A percentile compares a stretch with the other conserved stretches of the same genome.
phyloP scores from a whole-genome alignment of 345 rosid genomes.

The Lepidium aucheri region DNA sequence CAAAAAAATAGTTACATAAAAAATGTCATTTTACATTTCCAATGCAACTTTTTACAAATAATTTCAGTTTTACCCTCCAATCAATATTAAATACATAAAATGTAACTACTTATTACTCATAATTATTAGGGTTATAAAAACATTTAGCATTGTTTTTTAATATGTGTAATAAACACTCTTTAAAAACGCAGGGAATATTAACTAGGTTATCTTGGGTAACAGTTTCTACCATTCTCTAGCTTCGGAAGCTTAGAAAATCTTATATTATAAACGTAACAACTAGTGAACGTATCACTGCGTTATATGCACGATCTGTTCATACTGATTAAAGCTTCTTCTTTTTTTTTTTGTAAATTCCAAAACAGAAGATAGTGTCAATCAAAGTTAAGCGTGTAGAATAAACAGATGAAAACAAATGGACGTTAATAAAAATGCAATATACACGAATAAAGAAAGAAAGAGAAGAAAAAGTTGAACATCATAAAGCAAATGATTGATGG shows the following conservation, averaged over 20 bases:
- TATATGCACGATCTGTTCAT: neutral
- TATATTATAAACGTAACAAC: neutral
- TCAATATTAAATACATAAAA: no score
- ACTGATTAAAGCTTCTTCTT: neutral
- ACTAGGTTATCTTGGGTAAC: neutral
- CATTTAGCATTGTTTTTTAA: no score
- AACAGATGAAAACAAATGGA: neutral
- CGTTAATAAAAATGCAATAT: neutral
- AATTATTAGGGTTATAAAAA: no score
- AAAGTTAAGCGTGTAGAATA: neutral
- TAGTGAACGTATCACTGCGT: neutral
- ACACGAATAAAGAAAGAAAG: neutral
- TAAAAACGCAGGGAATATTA: no score
- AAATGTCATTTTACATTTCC: no score
- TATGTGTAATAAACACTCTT: no score
- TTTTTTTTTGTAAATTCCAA: neutral
- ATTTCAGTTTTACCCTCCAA: no score
- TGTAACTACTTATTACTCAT: no score
- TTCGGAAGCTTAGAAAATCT: neutral
- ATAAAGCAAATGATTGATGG: conserved; percentile 30
- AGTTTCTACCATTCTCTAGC: neutral
- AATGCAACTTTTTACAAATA: no score
- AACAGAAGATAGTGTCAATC: neutral
- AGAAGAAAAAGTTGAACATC: conserved; percentile 18
- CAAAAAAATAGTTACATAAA: no score